A percentile compares a stretch with the other conserved stretches of the same genome.
Conservation (phyloP, 2,329 filamentous ascomycete genomes). For the Fusarium sp. region DNA sequence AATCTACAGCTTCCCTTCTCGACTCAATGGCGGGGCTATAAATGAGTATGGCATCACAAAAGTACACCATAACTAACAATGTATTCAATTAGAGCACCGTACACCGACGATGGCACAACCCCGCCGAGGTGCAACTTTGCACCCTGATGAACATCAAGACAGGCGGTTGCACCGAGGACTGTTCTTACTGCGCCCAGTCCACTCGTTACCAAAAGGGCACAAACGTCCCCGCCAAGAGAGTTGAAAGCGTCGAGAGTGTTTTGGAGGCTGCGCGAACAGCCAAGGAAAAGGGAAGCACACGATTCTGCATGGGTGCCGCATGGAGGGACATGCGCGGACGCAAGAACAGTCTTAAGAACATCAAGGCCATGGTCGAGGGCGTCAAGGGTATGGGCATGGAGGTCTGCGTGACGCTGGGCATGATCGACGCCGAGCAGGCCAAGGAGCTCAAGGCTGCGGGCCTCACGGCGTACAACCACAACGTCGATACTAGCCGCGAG, state of each 20-base stretch:
- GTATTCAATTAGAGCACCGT: constrained; percentile 72
- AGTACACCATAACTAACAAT: constrained; percentile 32
- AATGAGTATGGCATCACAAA: constrained; percentile 12
- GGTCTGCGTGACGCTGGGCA: constrained; percentile 92
- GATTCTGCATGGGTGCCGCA: constrained; percentile 96
- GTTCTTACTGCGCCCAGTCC: constrained; percentile 92
- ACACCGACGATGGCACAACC: constrained; percentile 89
- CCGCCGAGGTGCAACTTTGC: constrained; percentile 89
- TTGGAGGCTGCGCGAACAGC: constrained; percentile 83
- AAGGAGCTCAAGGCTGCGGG: constrained; percentile 86
- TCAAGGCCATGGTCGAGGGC: constrained; percentile 88
- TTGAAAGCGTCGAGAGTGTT: constrained; percentile 85
- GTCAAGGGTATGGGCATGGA: constrained; percentile 89
- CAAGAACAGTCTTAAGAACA: constrained; percentile 85
- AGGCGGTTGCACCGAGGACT: constrained; percentile 92
- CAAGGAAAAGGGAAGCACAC: constrained; percentile 86
- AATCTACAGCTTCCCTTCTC: not conserved
- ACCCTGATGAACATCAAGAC: constrained; percentile 98
- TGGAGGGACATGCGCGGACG: constrained; percentile 96
- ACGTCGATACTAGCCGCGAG: constrained; percentile 90
- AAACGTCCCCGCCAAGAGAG: constrained; percentile 83
- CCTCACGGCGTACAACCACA: constrained; percentile 94
- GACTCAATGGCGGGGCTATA: constrained; percentile 10
- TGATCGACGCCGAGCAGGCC: constrained; percentile 88
- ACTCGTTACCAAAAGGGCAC: constrained; percentile 83